Conservation (phyloP, 805 yeast species). For the Saccharomycopsis oosterbeekiorum region DNA sequence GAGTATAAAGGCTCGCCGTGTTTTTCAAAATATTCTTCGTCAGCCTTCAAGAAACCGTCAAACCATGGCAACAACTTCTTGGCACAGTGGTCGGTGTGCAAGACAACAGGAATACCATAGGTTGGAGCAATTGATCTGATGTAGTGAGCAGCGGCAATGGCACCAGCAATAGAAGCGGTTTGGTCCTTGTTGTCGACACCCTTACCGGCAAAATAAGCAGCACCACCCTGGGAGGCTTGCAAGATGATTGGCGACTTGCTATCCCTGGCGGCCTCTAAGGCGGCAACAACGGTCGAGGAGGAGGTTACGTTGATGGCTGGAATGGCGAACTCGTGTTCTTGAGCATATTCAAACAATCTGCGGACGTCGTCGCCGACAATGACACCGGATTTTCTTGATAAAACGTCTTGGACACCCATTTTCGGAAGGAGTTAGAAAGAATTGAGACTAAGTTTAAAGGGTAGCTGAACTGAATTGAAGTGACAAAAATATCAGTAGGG, state of each 20-base stretch:
- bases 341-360: constrained; percentile 81
- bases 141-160: constrained; percentile 97
- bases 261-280: constrained; percentile 96
- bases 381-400: constrained; percentile 91
- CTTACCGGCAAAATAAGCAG: constrained; percentile 99
- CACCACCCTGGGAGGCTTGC: constrained; percentile 98
- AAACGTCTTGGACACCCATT: constrained; percentile 66
- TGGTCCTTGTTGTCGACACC: constrained; percentile 93
- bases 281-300: constrained; percentile 93
- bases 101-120: constrained; percentile 92
- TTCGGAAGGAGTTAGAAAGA: constrained; percentile 8
- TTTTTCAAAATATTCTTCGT: constrained; percentile 77
- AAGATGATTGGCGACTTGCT: constrained; percentile 88
- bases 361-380: constrained; percentile 95
- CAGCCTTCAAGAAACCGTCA: constrained; percentile 96
- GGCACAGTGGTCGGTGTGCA: constrained; percentile 99
- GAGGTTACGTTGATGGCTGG: constrained; percentile 99
- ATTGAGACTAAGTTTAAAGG: no score
- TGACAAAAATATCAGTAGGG: no score
- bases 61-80: constrained; percentile 96
- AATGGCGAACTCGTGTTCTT: constrained; percentile 86
- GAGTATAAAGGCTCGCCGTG: constrained; percentile 96
- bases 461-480: no score
- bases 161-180: constrained; percentile 87
- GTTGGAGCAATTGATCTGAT: constrained; percentile 93